Base-by-base conservation (phyloP, 2,329 filamentous ascomycete species). In the Phaeosphaeriaceae sp. region DNA sequence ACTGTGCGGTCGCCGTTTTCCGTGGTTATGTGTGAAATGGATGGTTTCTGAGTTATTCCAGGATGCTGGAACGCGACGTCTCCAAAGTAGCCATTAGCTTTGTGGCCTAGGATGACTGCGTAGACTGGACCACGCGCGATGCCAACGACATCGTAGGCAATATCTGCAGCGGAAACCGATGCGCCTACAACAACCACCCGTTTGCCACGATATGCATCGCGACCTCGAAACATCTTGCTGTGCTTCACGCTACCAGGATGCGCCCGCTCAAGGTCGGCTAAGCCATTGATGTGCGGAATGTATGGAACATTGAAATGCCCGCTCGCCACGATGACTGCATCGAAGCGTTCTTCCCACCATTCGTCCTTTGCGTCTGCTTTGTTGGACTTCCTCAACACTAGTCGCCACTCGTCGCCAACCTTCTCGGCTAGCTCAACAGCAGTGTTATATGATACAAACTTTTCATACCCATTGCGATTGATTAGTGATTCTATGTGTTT, bases 91-190 rank as follows among this genome's bases (percentile, higher is more conserved):
- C 79, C 74, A 58, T 83, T 81, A 31, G 73, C 71, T 65, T 82
- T 82, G 27, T 83, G 81, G n/a, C 82, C 82, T 11, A 85, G 79
- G 7, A 86, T 80, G 22, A 88, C 83, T 17, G 84, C 81, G 57
- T 85, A 79, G 4, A 88, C 76, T 0, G 85, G 85, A 0, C 73
- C 64, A 44, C 81, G 68, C 0, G 82, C 82, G 0, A 79, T 74
- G 13, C 78, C 76, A 15, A 82, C 73, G 1, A 88, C 76, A 52
- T 86, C 83, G 55, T 84, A 81, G 1, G 84, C 81, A 13, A 88
- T 88, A 65, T 90, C 88, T 25, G 86, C 83, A 0, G 85, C 87
- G 0, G 87, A 90, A 2, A 89, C 87, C 0, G 85, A 88, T 1
- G 85, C 87, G 2, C 88, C 88, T 1, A 90, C 85, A 0, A 88